Conservation (phyloP, 2,329 filamentous ascomycete genomes). For the Herpotrichia juniperi region DNA sequence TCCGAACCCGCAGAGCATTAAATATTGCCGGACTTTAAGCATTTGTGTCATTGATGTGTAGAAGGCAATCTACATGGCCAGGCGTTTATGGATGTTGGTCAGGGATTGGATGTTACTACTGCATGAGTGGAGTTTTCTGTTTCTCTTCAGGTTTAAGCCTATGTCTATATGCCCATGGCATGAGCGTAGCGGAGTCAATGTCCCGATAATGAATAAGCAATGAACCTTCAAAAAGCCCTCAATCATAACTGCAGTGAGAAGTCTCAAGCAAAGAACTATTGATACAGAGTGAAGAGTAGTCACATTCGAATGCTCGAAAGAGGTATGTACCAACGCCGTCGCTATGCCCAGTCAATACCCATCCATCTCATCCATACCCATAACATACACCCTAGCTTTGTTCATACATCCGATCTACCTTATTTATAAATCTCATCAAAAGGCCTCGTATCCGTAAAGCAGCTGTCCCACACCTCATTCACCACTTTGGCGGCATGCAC, state of each 20-base stretch:
- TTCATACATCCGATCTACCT: background rate
- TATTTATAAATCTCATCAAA: conserved; percentile 96
- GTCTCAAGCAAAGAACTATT: too few species aligned
- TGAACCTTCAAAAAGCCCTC: too few species aligned
- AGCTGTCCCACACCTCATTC: conserved; percentile 98
- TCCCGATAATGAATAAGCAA: conserved; percentile 1
- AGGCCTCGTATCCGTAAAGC: conserved; percentile 89
- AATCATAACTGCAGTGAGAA: too few species aligned
- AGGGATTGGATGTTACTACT: conserved; percentile 1
- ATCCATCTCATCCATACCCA: background rate
- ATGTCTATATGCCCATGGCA: background rate
- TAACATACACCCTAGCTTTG: background rate
- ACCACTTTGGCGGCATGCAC: conserved; percentile 86
- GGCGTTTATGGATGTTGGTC: conserved; percentile 2
- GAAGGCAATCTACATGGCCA: background rate
- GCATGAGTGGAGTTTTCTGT: conserved; percentile 2
- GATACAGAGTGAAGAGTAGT: too few species aligned
- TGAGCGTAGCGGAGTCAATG: background rate
- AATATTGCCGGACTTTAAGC: background rate
- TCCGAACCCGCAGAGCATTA: conserved; percentile 32
- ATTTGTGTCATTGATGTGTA: background rate
- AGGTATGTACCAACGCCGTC: conserved; percentile 2
- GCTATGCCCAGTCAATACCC: conserved; percentile 1
- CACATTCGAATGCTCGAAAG: too few species aligned
- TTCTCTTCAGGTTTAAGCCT: background rate